Evolutionary conservation across 2,329 filamentous ascomycete genomes (phyloP).

Genomic region (Kalaharituber pfeilii): DNA sequence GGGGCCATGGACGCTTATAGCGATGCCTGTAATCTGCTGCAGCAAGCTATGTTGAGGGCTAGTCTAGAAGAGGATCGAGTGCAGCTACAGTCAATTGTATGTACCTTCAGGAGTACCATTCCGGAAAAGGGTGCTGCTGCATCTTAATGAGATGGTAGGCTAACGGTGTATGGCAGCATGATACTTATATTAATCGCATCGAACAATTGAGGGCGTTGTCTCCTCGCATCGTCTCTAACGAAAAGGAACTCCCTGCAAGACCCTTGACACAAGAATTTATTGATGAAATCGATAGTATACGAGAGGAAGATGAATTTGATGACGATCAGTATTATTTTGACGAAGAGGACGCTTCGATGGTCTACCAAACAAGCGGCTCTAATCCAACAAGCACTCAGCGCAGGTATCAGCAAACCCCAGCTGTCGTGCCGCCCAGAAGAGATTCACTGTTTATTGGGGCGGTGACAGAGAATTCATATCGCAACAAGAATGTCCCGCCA

Average conservation of each 20-base stretch:
- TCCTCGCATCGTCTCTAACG: slow-evolving; percentile 31
- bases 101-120: slow-evolving; percentile 23
- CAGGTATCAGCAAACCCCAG: not conserved
- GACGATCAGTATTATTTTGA: slow-evolving; percentile 8
- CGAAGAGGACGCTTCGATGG: not conserved
- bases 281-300: slow-evolving; percentile 25
- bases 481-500: not conserved
- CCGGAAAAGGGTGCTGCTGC: not conserved
- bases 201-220: slow-evolving; percentile 62
- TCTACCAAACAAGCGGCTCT: not conserved
- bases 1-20: slow-evolving; percentile 79
- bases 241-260: slow-evolving; percentile 58
- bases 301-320: slow-evolving; percentile 25
- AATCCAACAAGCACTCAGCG: not conserved
- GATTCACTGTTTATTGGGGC: not conserved
- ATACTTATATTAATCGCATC: slow-evolving; percentile 80
- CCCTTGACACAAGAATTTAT: slow-evolving; percentile 36
- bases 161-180: slow-evolving; percentile 39
- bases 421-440: not conserved
- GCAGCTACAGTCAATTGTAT: slow-evolving; percentile 85
- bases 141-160: not conserved
- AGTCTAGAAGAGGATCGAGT: slow-evolving; percentile 70
- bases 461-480: not conserved
- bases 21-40: slow-evolving; percentile 75
- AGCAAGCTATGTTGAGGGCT: slow-evolving; percentile 73